Evolutionary conservation across 176 grass and related monocot species (phyloP).

Genomic region (Puccinellia tenuiflora): DNA sequence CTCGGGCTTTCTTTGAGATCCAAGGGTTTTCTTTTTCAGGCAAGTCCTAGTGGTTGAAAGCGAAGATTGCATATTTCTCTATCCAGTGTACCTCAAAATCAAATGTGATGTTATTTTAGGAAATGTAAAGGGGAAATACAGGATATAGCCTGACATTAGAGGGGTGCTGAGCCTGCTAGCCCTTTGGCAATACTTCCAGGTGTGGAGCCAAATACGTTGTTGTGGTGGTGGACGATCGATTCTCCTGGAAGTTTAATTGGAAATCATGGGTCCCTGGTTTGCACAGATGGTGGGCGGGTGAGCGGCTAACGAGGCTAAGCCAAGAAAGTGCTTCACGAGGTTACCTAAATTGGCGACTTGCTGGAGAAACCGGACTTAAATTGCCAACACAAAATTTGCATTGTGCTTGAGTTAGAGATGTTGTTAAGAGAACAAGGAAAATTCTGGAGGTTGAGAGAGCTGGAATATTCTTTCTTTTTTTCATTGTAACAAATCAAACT

Average conservation of each 20-base stretch:
- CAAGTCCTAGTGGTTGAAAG: neutral
- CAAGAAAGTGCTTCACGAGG: too few species aligned
- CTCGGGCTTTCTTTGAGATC: neutral
- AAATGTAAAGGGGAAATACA: neutral
- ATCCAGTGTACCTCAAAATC: neutral
- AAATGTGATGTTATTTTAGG: neutral
- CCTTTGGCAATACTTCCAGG: too few species aligned
- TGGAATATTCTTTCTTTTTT: neutral
- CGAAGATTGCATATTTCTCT: neutral
- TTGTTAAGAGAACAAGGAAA: constrained; percentile 14
- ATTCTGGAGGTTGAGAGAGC: neutral
- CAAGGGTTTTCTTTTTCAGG: neutral
- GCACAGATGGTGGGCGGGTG: too few species aligned
- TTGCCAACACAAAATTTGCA: neutral
- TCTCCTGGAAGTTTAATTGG: too few species aligned
- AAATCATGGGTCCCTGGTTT: too few species aligned
- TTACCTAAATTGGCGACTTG: too few species aligned
- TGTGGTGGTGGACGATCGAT: too few species aligned
- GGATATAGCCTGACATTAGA: too few species aligned
- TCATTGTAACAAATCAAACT: neutral
- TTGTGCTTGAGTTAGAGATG: neutral
- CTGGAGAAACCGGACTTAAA: too few species aligned
- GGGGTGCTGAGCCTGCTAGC: too few species aligned
- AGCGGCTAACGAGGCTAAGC: too few species aligned
- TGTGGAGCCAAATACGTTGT: too few species aligned